A percentile compares a stretch with the other conserved stretches of the same genome.
Evolutionary conservation across 2,329 filamentous ascomycete genomes (phyloP).

Genomic region (Colletotrichum incanum): DNA sequence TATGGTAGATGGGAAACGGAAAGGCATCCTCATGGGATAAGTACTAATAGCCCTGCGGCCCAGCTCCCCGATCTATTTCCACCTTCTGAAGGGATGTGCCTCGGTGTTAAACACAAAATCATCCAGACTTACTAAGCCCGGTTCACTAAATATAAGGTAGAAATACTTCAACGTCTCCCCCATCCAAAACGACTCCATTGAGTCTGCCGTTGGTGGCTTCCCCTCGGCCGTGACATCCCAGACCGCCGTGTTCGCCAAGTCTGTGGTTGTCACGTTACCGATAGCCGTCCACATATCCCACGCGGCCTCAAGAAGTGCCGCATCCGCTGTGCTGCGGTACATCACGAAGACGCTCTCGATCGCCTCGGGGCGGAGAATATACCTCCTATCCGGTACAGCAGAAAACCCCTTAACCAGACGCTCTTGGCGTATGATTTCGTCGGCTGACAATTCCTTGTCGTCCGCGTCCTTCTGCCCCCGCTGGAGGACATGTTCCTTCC

Average conservation of each 20-base stretch:
- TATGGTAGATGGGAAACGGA: too few relatives aligned
- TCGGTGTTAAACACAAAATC: conserved; percentile 67
- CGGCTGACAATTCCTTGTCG: conserved; percentile 45
- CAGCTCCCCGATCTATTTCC: background rate
- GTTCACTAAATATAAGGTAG: conserved; percentile 70
- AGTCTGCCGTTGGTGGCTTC: conserved; percentile 62
- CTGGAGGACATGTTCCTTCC: conserved; percentile 52
- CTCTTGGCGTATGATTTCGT: conserved; percentile 49
- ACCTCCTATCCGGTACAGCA: conserved; percentile 54
- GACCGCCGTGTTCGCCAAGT: conserved; percentile 69
- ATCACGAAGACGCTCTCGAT: conserved; percentile 79
- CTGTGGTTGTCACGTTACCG: conserved; percentile 63
- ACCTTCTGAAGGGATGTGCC: conserved; percentile 50
- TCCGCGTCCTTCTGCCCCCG: conserved; percentile 47
- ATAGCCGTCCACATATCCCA: conserved; percentile 75
- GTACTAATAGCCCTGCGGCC: background rate
- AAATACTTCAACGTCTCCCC: conserved; percentile 52
- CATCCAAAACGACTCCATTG: conserved; percentile 68
- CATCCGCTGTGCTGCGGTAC: conserved; percentile 74
- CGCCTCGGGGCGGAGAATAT: conserved; percentile 74
- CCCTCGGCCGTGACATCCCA: conserved; percentile 60
- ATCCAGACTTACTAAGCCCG: conserved; percentile 69
- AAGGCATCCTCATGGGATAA: too few relatives aligned
- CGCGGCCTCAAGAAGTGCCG: conserved; percentile 67
- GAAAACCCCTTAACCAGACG: conserved; percentile 48